A percentile compares a stretch with the other conserved stretches of the same genome.
Conservation (phyloP, 352 stramenopile species). For the Albugo laibachii region DNA sequence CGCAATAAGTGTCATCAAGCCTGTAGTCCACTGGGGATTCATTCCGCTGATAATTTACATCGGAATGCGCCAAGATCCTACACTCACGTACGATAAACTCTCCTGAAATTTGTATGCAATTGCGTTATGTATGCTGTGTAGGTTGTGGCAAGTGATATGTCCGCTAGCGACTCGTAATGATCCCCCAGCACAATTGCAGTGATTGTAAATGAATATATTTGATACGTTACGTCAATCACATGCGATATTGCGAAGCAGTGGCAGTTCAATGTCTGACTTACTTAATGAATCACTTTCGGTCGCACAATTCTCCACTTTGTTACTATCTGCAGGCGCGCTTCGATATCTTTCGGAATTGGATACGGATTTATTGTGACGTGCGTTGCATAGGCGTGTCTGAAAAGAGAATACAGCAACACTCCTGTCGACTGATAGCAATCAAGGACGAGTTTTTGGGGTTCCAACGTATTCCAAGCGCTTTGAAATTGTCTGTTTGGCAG, state of each 20-base stretch:
- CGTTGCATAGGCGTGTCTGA: constrained; percentile 4
- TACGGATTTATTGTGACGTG: too few relatives aligned
- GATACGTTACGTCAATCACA: too few relatives aligned
- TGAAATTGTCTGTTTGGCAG: constrained; percentile 29
- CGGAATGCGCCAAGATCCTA: constrained; percentile 51
- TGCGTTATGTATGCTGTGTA: not conserved
- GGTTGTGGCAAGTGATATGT: too few relatives aligned
- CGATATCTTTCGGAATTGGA: too few relatives aligned
- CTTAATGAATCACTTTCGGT: too few relatives aligned
- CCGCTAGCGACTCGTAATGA: too few relatives aligned
- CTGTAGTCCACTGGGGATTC: constrained; percentile 65
- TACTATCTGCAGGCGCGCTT: too few relatives aligned
- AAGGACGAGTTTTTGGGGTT: constrained; percentile 24
- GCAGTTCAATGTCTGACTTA: too few relatives aligned
- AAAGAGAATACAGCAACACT: constrained; percentile 46
- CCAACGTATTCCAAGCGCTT: constrained; percentile 47
- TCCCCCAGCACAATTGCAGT: too few relatives aligned
- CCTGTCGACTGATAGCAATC: constrained; percentile 29
- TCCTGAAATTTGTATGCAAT: not conserved
- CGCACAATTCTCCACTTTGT: too few relatives aligned
- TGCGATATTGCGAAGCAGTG: too few relatives aligned
- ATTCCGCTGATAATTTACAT: constrained; percentile 67
- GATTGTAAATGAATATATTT: too few relatives aligned
- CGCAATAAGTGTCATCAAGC: constrained; percentile 66
- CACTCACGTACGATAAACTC: constrained; percentile 29